Conservation (phyloP, 768 basidiomycete genomes). For the Glaciozyma antarctica region DNA sequence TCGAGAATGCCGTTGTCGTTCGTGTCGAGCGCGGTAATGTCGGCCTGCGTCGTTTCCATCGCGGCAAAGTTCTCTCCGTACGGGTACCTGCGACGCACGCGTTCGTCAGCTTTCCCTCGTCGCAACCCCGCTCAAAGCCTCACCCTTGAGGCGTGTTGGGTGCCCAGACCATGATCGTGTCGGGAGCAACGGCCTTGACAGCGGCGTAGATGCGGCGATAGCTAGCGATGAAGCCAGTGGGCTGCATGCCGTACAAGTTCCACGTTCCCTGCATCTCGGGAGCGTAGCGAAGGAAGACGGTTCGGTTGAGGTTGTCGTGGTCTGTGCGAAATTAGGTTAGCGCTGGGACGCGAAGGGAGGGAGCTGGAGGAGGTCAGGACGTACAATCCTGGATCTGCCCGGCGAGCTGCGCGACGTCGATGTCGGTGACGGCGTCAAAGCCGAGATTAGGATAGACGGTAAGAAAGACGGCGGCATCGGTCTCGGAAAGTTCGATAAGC, state of each 20-base stretch:
- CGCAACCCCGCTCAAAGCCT: neutral
- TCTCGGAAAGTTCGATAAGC: slow-evolving; percentile 31
- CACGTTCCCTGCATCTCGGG: slow-evolving; percentile 38
- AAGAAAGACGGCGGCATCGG: slow-evolving; percentile 36
- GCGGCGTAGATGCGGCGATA: slow-evolving; percentile 32
- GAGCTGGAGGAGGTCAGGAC: neutral
- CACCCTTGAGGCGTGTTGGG: slow-evolving; percentile 33
- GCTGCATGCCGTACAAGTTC: slow-evolving; percentile 34
- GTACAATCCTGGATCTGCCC: slow-evolving; percentile 34
- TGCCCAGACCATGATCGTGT: slow-evolving; percentile 35
- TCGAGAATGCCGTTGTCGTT: slow-evolving; percentile 31
- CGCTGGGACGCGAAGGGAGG: neutral
- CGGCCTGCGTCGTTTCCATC: slow-evolving; percentile 10
- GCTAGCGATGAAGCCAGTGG: slow-evolving; percentile 25
- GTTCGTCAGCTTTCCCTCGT: neutral
- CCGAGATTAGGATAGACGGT: slow-evolving; percentile 34
- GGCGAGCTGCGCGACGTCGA: slow-evolving; percentile 32
- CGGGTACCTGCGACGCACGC: slow-evolving; percentile 28
- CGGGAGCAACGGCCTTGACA: slow-evolving; percentile 32
- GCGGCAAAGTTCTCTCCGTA: slow-evolving; percentile 23
- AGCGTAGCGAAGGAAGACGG: slow-evolving; percentile 36
- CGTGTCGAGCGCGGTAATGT: slow-evolving; percentile 34
- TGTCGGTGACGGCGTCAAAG: slow-evolving; percentile 28
- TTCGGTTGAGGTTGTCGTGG: slow-evolving; percentile 31
- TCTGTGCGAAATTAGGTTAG: slow-evolving; percentile 12